Evolutionary conservation across 1,284 basidiomycete genomes (phyloP).

Genomic region (Malassezia furfur): DNA sequence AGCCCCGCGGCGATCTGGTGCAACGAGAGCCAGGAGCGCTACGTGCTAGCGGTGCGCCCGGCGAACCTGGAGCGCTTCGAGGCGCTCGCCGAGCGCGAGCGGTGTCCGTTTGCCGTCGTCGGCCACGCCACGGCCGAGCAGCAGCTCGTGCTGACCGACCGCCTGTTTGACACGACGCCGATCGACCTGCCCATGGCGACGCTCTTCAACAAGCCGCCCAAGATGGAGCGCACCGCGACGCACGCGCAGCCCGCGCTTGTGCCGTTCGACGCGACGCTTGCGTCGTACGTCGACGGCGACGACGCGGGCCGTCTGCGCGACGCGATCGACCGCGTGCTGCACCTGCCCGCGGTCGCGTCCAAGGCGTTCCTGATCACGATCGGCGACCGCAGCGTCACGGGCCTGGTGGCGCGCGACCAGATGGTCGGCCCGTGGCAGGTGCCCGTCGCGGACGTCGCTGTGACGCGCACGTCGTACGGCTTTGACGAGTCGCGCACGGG

Average conservation of each 20-base stretch:
- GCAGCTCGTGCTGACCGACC: slow-evolving; percentile 78
- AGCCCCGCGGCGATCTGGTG: slow-evolving; percentile 99
- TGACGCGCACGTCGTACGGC: slow-evolving; percentile 86
- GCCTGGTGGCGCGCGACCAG: slow-evolving; percentile 88
- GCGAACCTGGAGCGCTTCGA: slow-evolving; percentile 55
- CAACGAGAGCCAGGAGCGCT: slow-evolving; percentile 96
- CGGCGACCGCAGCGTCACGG: slow-evolving; percentile 86
- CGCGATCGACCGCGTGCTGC: slow-evolving; percentile 72
- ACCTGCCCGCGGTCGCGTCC: slow-evolving; percentile 80
- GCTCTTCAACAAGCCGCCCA: slow-evolving; percentile 90
- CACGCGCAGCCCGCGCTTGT: slow-evolving; percentile 54
- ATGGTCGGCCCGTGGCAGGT: slow-evolving; percentile 99
- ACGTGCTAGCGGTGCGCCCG: slow-evolving; percentile 62
- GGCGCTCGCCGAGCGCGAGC: slow-evolving; percentile 70
- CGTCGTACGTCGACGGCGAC: slow-evolving; percentile 55
- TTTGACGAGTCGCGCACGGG: slow-evolving; percentile 64
- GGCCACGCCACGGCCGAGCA: slow-evolving; percentile 68
- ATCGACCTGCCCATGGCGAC: slow-evolving; percentile 88
- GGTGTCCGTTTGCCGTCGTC: slow-evolving; percentile 85
- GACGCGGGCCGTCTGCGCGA: slow-evolving; percentile 50
- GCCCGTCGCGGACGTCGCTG: slow-evolving; percentile 91
- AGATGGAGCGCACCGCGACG: slow-evolving; percentile 70
- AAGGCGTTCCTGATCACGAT: slow-evolving; percentile 98
- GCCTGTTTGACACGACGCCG: slow-evolving; percentile 67
- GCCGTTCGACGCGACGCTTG: slow-evolving; percentile 65